Evolutionary conservation across 129 eudicot species (phyloP).

Genomic region (Ambrosia artemisiifolia): DNA sequence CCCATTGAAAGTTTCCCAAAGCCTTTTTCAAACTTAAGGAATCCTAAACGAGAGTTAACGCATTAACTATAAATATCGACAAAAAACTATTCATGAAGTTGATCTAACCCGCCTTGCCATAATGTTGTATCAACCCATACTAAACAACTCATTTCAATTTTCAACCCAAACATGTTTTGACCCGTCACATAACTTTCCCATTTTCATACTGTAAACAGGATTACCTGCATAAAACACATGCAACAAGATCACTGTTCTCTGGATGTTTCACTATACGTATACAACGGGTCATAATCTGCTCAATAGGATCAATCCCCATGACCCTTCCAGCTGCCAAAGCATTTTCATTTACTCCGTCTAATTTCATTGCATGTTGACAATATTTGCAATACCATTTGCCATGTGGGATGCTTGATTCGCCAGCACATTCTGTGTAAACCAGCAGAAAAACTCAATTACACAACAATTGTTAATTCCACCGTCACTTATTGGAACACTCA

Average conservation of each 20-base stretch:
- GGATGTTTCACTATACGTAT: constrained; percentile 78
- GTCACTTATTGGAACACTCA: neutral
- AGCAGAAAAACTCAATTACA: constrained; percentile 15
- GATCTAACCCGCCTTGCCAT: neutral
- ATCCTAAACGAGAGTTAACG: neutral
- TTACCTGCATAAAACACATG: constrained; percentile 93
- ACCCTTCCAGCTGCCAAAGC: constrained; percentile 94
- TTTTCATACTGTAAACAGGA: constrained; percentile 1
- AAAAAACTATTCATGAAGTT: neutral
- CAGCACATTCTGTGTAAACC: constrained; percentile 63
- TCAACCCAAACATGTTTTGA: neutral
- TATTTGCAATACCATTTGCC: constrained; percentile 93
- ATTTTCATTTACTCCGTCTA: constrained; percentile 57
- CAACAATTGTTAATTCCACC: neutral
- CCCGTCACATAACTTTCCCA: neutral
- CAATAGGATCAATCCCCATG: constrained; percentile 65
- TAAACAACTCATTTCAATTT: neutral
- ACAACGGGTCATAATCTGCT: constrained; percentile 73
- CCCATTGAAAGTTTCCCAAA: neutral
- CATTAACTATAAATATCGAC: neutral
- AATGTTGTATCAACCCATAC: neutral
- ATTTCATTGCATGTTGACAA: constrained; percentile 55
- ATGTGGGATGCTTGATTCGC: constrained; percentile 52
- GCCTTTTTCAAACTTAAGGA: neutral
- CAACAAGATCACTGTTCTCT: constrained; percentile 51